Evolutionary conservation across 108 stramenopile genomes (phyloP), one percentile per base, ranked within the genome.

Genomic region (Cyclotella sp.): DNA sequence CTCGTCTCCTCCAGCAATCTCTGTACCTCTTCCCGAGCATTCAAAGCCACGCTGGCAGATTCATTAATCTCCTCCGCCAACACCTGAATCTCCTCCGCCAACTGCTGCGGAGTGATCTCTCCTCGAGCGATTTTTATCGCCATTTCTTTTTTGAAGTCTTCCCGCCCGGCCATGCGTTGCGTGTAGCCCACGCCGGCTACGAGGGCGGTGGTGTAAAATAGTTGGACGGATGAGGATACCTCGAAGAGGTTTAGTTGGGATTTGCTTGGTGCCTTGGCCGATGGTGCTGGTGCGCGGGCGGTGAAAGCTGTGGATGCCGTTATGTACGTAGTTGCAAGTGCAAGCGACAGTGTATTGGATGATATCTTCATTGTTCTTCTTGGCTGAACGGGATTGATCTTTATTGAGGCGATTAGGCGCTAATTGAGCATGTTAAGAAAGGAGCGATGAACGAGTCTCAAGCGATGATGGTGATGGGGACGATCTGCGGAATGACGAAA

Each of bases 1-100:
- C 21, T 73, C 19, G 44, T 73, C 44, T 73, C 72, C 1, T 40
- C 72, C 60, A 73, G 39, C 16, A 73, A 42, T n/a, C 42, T 46
- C 62, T 73, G 30, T 9, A 73, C 72, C 61, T 73, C 72, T 28
- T 40, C 13, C 45, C 62, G 72, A 40, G 72, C 72, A 34, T 18
- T 22, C 19, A 49, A 44, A 19, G 72, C 72, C 16, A 29, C 16
- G 18, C 34, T 45, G 27, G 46, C 61, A n/a, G 72, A 45, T 11
- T 63, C 40, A 22, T 73, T 73, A 28, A 73, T 73, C 44, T 73
- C 72, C 26, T 61, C 60, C 0, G 72, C 72, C 72, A 73, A 62
- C 13, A 63, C 9, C 28, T 27, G 28, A 18, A 73, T 73, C 44
- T 73, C 72, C 9, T 73, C 61, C 29, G 62, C 72, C 8, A 73